A percentile compares a stretch with the other conserved stretches of the same genome.
phyloP scores from a whole-genome alignment of 1,139 yeast species.

The Lodderomyces beijingensis region DNA sequence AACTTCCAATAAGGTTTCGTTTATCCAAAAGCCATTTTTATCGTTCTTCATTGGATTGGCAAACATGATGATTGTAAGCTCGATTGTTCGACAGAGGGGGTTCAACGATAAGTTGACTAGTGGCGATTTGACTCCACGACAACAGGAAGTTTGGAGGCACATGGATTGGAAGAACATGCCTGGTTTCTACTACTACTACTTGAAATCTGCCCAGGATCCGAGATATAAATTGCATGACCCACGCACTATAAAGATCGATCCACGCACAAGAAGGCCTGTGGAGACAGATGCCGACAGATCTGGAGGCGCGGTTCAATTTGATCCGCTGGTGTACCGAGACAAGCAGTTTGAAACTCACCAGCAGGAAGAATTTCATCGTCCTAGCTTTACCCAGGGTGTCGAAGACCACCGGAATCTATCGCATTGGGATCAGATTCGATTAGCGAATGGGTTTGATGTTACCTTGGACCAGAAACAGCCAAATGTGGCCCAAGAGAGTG shows the following conservation, averaged over 20 bases:
- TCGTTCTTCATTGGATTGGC: conserved; percentile 32
- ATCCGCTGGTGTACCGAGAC: conserved; percentile 7
- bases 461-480: too few species aligned
- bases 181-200: conserved; percentile 34
- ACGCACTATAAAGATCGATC: conserved; percentile 4
- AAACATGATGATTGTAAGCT: conserved; percentile 21
- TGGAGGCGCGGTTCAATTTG: conserved; percentile 5
- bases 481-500: too few species aligned
- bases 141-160: conserved; percentile 30
- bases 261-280: not conserved
- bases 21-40: conserved; percentile 28
- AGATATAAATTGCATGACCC: conserved; percentile 16
- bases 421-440: conserved; percentile 28
- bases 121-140: conserved; percentile 9
- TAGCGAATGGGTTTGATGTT: conserved; percentile 21
- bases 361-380: not conserved
- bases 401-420: conserved; percentile 8
- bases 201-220: conserved; percentile 31
- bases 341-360: conserved; percentile 1
- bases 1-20: conserved; percentile 5
- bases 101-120: conserved; percentile 15
- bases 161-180: conserved; percentile 37
- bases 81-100: conserved; percentile 20
- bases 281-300: conserved; percentile 3
- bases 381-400: conserved; percentile 1